Percentiles rank a stretch among this genome's conserved stretches.
phyloP scores from a whole-genome alignment of 2,329 filamentous ascomycete genomes.

The Exophiala xenobiotica region DNA sequence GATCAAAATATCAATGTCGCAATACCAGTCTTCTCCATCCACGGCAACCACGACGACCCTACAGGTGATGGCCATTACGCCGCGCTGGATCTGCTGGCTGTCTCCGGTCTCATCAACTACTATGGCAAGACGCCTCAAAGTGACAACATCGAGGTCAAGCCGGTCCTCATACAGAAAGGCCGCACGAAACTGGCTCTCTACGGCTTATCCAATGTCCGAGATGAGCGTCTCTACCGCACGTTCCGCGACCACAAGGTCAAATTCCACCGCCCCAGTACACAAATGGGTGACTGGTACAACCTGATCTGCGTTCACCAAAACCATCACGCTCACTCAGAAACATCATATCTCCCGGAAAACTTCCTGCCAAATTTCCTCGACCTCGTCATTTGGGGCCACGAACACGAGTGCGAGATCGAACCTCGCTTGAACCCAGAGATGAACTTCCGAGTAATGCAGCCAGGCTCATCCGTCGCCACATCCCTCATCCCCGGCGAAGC shows the following conservation, averaged over 20 bases:
- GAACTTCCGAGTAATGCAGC: conserved; percentile 94
- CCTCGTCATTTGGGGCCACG: conserved; percentile 92
- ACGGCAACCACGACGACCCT: conserved; percentile 97
- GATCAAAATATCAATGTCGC: conserved; percentile 96
- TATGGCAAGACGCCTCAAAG: conserved; percentile 89
- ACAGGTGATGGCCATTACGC: conserved; percentile 94
- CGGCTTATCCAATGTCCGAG: conserved; percentile 91
- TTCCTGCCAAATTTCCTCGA: conserved; percentile 90
- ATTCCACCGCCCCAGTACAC: conserved; percentile 79
- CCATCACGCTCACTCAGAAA: conserved; percentile 86
- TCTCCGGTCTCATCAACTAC: conserved; percentile 91
- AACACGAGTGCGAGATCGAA: conserved; percentile 92
- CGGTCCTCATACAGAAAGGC: conserved; percentile 89
- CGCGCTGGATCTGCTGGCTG: conserved; percentile 85
- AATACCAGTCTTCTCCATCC: conserved; percentile 96
- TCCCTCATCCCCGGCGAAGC: conserved; percentile 88
- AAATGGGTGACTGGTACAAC: conserved; percentile 92
- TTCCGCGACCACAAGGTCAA: conserved; percentile 92
- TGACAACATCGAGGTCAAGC: conserved; percentile 90
- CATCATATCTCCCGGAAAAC: conserved; percentile 89
- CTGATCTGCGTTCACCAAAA: conserved; percentile 95
- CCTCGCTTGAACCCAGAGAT: conserved; percentile 80
- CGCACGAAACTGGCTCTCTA: conserved; percentile 89
- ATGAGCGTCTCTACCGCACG: conserved; percentile 90
- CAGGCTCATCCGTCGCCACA: conserved; percentile 92